Base-by-base conservation (phyloP, 495 filamentous ascomycete species). In the Podospora fimiseda region DNA sequence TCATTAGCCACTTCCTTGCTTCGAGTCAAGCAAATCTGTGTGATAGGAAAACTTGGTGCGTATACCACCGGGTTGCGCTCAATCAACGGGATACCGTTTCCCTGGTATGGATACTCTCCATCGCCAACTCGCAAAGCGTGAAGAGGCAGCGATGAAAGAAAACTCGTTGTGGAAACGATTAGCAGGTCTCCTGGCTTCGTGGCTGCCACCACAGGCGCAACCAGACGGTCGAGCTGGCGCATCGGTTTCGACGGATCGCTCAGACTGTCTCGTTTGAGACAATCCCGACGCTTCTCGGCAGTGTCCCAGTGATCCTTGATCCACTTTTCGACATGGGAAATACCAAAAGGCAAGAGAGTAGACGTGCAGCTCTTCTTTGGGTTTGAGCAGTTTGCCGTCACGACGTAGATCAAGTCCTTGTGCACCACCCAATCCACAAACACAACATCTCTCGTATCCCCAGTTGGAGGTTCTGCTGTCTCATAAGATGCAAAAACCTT, bases 41-140 rank as follows among this genome's bases (percentile, higher is more conserved):
- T 36, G 9, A 44, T 38, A 14, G 50, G 22, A 41, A 52, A 9
- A 27, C 40, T 52, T 16, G 50, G 16, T 1, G 50, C 30, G 41
- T 52, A 45, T 0, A 44, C 50, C 2, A 38, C 30, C 1, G 27
- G 50, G 20, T 52, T 52, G 2, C 50, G 41, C 19, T 45, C 21
- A 11, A 52, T 45, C 20, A 52, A 27, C 7, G 16, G 24, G 7
- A 23, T 22, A 20, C 18, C 23, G 7, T 50, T 19, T 1, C 36
- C 16, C 0, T 22, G 30, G 18, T n/a, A 11, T 33, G 27, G 27
- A 33, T 33, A 11, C 5, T 33, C 11, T 20, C 22, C 19, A 8
- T 44, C 23, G 42, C 42, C 19, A 2, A 44, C 42, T 3, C 22
- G 13, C 42, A 44, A 20, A 6, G 42, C 42, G 8, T 44, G 42